Base-by-base conservation (phyloP, 257 asterid species). In the Ilex asprella region DNA sequence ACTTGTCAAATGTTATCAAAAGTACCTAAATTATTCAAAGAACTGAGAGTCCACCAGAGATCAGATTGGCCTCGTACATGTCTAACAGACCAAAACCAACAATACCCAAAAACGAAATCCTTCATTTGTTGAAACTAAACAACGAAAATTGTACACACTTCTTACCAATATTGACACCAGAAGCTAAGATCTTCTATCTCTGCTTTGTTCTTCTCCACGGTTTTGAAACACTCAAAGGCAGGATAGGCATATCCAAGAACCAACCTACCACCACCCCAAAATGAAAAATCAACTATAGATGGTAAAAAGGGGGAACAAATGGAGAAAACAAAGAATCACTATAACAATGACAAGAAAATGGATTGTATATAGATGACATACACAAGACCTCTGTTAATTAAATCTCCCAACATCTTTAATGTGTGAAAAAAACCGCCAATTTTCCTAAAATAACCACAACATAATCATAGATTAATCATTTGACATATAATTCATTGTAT, bases 131-230 rank as follows among this genome's bases (percentile, higher is more conserved):
- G 27, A 21, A 21, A 0, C 27, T 0, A 21, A 21, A 21, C 27
- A 21, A 21, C 1, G 27, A 21, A 21, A 21, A 21, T 21, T 21
- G 27, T 21, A 47, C 15, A 56, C n/a, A 7, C 11, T 2, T 63
- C 77, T 74, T 81, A 91, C 97, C 97, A 91, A 65, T 91, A 91
- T 73, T 84, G 97, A 61, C 97, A 91, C 97, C 97, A 91, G 61
- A 83, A 91, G 7, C 96, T 72, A 71, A 91, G 87, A 53, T 91
- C 95, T 30, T 77, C 86, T 55, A 81, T 79, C 31, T 73, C 80
- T 16, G 85, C 96, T 75, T 78, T 82, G 76, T 84, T 84, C 72
- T 80, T 90, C 79, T 90, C 97, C 60, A 90, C 66, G 3, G 86
- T 79, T 72, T 85, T 90, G 73, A 83, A 90, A 57, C 97, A 90